Evolutionary conservation across 306 rosid species (phyloP).

Genomic region (Malus fusca): DNA sequence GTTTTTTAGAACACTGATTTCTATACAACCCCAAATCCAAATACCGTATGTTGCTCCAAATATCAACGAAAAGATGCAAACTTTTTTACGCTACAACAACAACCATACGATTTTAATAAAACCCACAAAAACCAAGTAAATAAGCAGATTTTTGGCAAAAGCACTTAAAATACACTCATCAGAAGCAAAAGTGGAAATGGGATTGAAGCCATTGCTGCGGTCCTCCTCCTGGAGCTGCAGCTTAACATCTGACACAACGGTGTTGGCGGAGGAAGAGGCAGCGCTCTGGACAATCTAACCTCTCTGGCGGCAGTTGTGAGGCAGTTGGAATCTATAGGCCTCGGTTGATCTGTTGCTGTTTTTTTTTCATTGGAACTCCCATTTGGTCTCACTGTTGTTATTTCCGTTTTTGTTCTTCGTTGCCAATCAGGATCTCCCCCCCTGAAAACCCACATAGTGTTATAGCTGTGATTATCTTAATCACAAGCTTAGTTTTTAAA

Average conservation of each 20-base stretch:
- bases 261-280: conserved; percentile 24
- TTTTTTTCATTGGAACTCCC: too few relatives aligned
- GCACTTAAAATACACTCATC: conserved; percentile 11
- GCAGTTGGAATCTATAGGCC: not conserved
- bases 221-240: conserved; percentile 10
- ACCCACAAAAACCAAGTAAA: not conserved
- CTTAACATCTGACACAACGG: conserved; percentile 30
- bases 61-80: not conserved
- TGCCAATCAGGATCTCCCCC: too few relatives aligned
- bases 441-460: too few relatives aligned
- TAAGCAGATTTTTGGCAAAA: not conserved
- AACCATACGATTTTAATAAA: not conserved
- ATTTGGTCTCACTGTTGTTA: too few relatives aligned
- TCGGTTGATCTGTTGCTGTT: too few relatives aligned
- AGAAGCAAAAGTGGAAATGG: conserved; percentile 20
- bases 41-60: not conserved
- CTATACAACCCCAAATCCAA: not conserved
- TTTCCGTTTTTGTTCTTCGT: too few relatives aligned
- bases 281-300: not conserved
- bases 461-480: too few relatives aligned
- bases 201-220: conserved; percentile 3
- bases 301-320: conserved; percentile 6
- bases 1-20: too few relatives aligned
- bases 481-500: too few relatives aligned
- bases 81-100: not conserved